Base-by-base conservation (phyloP, 75 land plant species). In the Picea glauca region DNA sequence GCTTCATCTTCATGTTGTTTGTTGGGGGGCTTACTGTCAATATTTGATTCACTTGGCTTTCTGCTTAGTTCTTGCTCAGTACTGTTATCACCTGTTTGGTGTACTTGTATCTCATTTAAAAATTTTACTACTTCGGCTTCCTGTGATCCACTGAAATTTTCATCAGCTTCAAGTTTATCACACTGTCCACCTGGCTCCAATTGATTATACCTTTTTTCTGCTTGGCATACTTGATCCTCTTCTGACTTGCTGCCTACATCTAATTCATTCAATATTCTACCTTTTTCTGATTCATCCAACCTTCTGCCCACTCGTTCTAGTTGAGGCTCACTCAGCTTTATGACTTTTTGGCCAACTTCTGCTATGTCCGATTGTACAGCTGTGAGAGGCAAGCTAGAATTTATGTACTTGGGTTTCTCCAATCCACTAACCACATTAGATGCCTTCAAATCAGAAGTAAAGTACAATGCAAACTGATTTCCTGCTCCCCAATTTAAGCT, bases 41-140 rank as follows among this genome's bases (percentile, higher is more conserved):
- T 43, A 20, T 70, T 54, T 38, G 43, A 12, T 43, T 70, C 50
- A 43, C 73, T 43, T 70, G 43, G 50, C 46, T 70, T 43, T 17
- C 54, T 70, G 54, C 73, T 70, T 70, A 70, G n/a, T 11, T 70
- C 73, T 70, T 46, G 73, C 54, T 70, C 73, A 11, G 43, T 9
- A 43, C 13, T 43, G 43, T 60, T n/a, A 11, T 18, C 21, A n/a
- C 21, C 21, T 60, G 21, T 20, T 60, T 60, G 18, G 21, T 60
- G 62, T n/a, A 17, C 18, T 5, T 60, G 62, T n/a, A 4, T 60
- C 21, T 60, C n/a, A 60, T 17, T 60, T 17, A 60, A 60, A 18
- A 60, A 18, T 0, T n/a, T 60, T 60, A 60, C 62, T 60, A n/a
- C 62, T 60, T 60, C 12, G 3, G 18, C 5, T 60, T 18, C 62